A percentile compares a stretch with the other conserved stretches of the same genome.
Conservation (phyloP, 176 grass and related monocot genomes). For the Alloteropsis semialata region DNA sequence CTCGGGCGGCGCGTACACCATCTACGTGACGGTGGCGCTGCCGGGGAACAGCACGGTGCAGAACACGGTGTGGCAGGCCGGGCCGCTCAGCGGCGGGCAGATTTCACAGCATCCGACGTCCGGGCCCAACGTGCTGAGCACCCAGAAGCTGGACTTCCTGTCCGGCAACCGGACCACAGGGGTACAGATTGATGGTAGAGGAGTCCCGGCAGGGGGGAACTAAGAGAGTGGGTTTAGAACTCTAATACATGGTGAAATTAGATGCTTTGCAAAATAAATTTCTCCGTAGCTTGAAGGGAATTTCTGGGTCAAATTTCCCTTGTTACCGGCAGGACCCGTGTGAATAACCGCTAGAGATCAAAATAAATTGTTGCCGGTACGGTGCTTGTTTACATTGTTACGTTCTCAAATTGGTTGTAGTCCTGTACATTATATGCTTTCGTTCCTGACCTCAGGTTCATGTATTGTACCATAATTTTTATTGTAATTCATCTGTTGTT, state of each 20-base stretch:
- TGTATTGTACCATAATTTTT: no score
- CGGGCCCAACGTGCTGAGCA: neutral
- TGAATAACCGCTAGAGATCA: no score
- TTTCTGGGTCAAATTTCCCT: neutral
- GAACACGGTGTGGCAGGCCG: slow-evolving; percentile 79
- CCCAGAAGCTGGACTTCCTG: slow-evolving; percentile 40
- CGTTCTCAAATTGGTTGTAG: neutral
- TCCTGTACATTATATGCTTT: neutral
- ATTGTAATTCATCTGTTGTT: no score
- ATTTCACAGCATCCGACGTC: neutral
- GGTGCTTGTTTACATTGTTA: neutral
- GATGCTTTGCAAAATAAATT: no score
- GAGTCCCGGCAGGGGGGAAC: no score
- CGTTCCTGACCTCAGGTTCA: neutral
- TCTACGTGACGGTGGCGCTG: slow-evolving; percentile 58
- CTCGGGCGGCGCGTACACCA: slow-evolving; percentile 51
- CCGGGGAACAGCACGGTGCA: slow-evolving; percentile 39
- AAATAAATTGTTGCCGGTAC: no score
- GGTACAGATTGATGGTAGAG: no score
- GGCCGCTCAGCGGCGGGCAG: neutral
- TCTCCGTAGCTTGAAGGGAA: neutral
- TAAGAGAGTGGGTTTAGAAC: no score
- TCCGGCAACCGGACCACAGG: slow-evolving; percentile 40
- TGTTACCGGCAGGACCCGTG: no score
- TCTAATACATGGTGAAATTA: no score